Percentiles rank a stretch among this genome's conserved stretches.
phyloP scores from a whole-genome alignment of 73 alveolate species.

The Tetrahymena thermophila region DNA sequence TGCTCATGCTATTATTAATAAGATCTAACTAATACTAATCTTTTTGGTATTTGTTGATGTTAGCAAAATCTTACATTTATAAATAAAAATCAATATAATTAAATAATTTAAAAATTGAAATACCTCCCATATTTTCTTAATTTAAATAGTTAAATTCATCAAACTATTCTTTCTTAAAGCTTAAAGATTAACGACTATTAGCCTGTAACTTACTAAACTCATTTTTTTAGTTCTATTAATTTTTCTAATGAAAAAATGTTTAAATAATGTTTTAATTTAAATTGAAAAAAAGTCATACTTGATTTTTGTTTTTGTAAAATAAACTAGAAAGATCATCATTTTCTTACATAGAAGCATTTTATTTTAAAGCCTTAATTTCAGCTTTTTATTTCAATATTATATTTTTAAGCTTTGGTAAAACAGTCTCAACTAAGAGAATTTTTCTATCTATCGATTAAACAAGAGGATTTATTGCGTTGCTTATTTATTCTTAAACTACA shows the following conservation, averaged over 20 bases:
- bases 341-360: neutral
- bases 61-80: neutral
- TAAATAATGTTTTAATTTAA: neutral
- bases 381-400: neutral
- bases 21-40: neutral
- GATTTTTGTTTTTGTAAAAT: neutral
- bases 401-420: neutral
- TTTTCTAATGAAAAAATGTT: neutral
- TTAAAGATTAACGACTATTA: neutral
- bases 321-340: neutral
- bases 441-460: neutral
- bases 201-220: neutral
- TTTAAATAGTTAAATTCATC: neutral
- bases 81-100: neutral
- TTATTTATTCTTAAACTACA: neutral
- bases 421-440: neutral
- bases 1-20: neutral
- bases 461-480: neutral
- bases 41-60: neutral
- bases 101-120: neutral
- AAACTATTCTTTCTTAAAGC: neutral
- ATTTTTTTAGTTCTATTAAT: neutral
- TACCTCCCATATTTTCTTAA: neutral
- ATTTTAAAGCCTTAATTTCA: neutral
- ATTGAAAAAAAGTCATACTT: neutral